Evolutionary conservation across 768 basidiomycete genomes (phyloP).

Genomic region (Pisolithus microcarpus): DNA sequence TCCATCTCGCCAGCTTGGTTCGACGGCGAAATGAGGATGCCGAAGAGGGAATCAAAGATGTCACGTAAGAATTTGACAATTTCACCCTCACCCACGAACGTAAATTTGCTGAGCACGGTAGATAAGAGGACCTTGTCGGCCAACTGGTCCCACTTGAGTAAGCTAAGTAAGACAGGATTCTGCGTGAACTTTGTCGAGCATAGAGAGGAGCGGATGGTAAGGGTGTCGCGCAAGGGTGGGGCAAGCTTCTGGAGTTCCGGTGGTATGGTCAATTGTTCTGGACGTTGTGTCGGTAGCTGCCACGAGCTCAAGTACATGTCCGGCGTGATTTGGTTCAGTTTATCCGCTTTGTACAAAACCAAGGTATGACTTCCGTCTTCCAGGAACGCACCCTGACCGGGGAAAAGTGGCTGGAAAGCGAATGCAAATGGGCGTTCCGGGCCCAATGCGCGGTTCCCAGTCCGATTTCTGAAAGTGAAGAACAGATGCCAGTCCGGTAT

Average conservation of each 20-base stretch:
- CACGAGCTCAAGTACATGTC: slow-evolving; percentile 67
- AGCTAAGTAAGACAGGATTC: slow-evolving; percentile 71
- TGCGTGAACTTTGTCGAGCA: slow-evolving; percentile 92
- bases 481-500: slow-evolving; percentile 84
- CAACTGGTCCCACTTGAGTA: slow-evolving; percentile 77
- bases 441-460: slow-evolving; percentile 40
- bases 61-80: slow-evolving; percentile 88
- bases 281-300: slow-evolving; percentile 45
- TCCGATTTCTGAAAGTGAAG: slow-evolving; percentile 84
- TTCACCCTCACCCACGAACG: slow-evolving; percentile 90
- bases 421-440: slow-evolving; percentile 84
- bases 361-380: slow-evolving; percentile 86
- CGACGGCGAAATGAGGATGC: slow-evolving; percentile 67
- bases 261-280: slow-evolving; percentile 52
- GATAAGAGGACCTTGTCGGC: slow-evolving; percentile 57
- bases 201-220: slow-evolving; percentile 80
- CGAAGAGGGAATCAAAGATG: slow-evolving; percentile 90
- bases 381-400: slow-evolving; percentile 67
- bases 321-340: slow-evolving; percentile 50
- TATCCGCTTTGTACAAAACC: slow-evolving; percentile 79
- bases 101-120: slow-evolving; percentile 73
- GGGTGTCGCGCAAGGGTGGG: slow-evolving; percentile 65
- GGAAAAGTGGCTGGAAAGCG: slow-evolving; percentile 83
- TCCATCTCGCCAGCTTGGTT: slow-evolving; percentile 80
- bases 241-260: slow-evolving; percentile 59